Percentiles rank a stretch among this genome's conserved stretches.
Evolutionary conservation across 495 filamentous ascomycete genomes (phyloP).

Genomic region (Hyaloscypha finlandica): DNA sequence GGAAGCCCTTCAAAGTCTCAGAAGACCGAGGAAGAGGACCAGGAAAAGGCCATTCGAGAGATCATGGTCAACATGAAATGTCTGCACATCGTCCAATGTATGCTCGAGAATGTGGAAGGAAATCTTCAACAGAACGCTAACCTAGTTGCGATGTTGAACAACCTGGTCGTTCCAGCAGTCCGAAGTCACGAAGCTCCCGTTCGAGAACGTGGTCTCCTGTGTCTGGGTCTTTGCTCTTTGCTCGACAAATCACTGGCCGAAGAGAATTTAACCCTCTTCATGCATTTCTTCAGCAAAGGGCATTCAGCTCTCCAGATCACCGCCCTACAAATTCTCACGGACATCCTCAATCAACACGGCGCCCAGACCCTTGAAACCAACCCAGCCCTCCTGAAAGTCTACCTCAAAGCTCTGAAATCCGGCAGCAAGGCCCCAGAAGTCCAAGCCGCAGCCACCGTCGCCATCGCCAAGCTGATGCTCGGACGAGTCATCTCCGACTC

Average conservation of each 20-base stretch:
- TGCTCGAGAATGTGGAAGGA: slow-evolving; percentile 88
- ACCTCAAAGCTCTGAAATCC: slow-evolving; percentile 72
- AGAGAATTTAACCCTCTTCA: slow-evolving; percentile 90
- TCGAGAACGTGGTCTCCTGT: slow-evolving; percentile 83
- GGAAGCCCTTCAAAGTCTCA: slow-evolving; percentile 53
- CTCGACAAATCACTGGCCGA: slow-evolving; percentile 89
- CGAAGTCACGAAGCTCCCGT: slow-evolving; percentile 91
- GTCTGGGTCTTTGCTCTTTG: slow-evolving; percentile 86
- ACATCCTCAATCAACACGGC: slow-evolving; percentile 87
- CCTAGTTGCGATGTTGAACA: slow-evolving; percentile 93
- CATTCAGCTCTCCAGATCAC: slow-evolving; percentile 87
- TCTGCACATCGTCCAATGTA: slow-evolving; percentile 94
- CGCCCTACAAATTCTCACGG: slow-evolving; percentile 87
- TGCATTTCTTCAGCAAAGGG: slow-evolving; percentile 93
- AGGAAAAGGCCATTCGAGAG: slow-evolving; percentile 80
- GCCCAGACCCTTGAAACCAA: slow-evolving; percentile 65
- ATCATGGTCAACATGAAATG: slow-evolving; percentile 98
- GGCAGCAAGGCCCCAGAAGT: slow-evolving; percentile 68
- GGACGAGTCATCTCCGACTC: slow-evolving; percentile 62
- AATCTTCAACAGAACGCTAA: slow-evolving; percentile 83
- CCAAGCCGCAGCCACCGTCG: slow-evolving; percentile 78
- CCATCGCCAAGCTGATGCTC: slow-evolving; percentile 84
- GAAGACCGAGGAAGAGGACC: slow-evolving; percentile 70
- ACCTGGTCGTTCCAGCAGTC: slow-evolving; percentile 92
- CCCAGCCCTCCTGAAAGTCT: slow-evolving; percentile 70